These are phyloP conservation scores for Neopestalotiopsis sp. DNA, from an alignment of 2,329 filamentous ascomycete species.

Conservation along the genomic window DNA sequence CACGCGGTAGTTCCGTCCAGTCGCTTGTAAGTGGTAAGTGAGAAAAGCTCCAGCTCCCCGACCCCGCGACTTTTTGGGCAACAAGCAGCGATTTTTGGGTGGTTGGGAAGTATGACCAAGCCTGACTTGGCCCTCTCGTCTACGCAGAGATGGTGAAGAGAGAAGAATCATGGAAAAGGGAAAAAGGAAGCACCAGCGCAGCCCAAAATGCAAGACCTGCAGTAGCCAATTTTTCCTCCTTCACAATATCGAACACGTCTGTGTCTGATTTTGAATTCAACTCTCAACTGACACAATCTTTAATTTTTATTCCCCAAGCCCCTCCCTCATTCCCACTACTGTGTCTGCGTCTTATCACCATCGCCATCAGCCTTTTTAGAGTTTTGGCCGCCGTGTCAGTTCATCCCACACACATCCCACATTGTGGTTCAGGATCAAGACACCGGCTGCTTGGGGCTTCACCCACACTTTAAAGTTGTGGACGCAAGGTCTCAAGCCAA, in stretches of 20 bases:
- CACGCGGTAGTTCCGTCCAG: background rate
- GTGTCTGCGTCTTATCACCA: background rate
- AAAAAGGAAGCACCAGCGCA: slow-evolving; percentile 1
- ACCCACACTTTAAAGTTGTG: slow-evolving; percentile 7
- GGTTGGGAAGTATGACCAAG: slow-evolving; percentile 15
- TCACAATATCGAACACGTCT: background rate
- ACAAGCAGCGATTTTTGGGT: background rate
- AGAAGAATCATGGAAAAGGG: background rate
- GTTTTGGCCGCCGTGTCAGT: background rate
- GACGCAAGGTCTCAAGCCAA: slow-evolving; percentile 3
- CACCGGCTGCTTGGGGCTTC: slow-evolving; percentile 3
- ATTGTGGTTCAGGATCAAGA: background rate
- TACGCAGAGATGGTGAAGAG: background rate
- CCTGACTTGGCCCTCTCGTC: background rate
- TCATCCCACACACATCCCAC: background rate
- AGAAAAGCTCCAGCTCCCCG: background rate
- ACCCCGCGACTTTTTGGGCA: slow-evolving; percentile 21
- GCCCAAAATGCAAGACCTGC: slow-evolving; percentile 13
- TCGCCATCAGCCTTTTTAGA: background rate
- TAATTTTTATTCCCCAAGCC: background rate
- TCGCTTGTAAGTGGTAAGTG: background rate
- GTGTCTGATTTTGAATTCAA: background rate
- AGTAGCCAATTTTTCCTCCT: slow-evolving; percentile 6
- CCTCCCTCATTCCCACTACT: background rate
- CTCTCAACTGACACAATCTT: background rate